These are phyloP conservation scores for Pochonia chlamydosporia DNA, from an alignment of 2,329 filamentous ascomycete species.

Conservation along the genomic window DNA sequence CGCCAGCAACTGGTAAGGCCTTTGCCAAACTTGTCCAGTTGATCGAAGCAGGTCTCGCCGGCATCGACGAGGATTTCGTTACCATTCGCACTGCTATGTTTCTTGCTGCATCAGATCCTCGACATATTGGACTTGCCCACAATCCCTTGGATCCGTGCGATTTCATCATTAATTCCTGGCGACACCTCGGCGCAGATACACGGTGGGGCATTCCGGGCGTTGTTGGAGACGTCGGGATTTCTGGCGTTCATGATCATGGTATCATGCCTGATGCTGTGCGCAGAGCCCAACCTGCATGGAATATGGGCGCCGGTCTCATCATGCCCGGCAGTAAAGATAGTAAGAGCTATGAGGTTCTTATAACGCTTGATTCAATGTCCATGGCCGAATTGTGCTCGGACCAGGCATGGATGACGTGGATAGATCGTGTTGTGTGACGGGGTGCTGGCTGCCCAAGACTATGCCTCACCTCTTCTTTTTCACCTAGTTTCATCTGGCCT, in stretches of 20 bases:
- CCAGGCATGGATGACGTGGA: constrained; percentile 20
- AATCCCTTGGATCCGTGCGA: constrained; percentile 32
- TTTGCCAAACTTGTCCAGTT: constrained; percentile 22
- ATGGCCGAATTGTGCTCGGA: constrained; percentile 21
- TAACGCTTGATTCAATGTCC: constrained; percentile 22
- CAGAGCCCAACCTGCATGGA: constrained; percentile 20
- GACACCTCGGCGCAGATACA: constrained; percentile 35
- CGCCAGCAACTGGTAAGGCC: neutral
- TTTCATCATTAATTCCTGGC: constrained; percentile 39
- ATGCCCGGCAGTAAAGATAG: constrained; percentile 20
- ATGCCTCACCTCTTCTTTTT: too few relatives aligned
- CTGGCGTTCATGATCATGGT: neutral
- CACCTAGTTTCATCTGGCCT: too few relatives aligned
- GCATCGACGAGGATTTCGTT: constrained; percentile 36
- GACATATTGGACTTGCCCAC: constrained; percentile 33
- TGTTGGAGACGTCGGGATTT: neutral
- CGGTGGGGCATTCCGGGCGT: constrained; percentile 26
- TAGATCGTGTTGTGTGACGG: constrained; percentile 13
- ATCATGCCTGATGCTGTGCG: constrained; percentile 21
- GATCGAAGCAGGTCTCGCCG: constrained; percentile 18
- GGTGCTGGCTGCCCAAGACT: too few relatives aligned
- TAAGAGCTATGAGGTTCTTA: constrained; percentile 20
- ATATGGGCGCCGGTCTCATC: constrained; percentile 24
- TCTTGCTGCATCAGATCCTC: constrained; percentile 30
- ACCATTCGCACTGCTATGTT: constrained; percentile 29